These are phyloP conservation scores for Lactarius sp. DNA, from an alignment of 768 basidiomycete genomes.

Conservation along the genomic window DNA sequence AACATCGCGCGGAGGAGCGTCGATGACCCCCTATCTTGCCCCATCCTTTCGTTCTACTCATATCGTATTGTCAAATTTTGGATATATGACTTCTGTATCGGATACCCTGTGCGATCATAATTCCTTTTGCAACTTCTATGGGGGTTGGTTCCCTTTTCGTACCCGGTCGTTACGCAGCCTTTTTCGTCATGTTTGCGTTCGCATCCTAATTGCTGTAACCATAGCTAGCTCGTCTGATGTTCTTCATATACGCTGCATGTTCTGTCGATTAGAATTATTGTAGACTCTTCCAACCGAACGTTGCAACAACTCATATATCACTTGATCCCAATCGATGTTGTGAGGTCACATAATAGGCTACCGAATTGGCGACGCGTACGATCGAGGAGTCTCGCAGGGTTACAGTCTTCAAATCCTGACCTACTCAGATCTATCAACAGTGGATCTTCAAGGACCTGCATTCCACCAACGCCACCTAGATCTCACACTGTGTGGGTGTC, in stretches of 20 bases:
- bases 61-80: neutral
- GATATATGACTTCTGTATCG: constrained; percentile 16
- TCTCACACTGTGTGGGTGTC: neutral
- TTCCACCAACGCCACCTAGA: neutral
- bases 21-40: constrained; percentile 27
- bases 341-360: neutral
- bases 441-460: neutral
- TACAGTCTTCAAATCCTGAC: neutral
- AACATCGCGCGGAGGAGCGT: constrained; percentile 37
- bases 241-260: constrained; percentile 16
- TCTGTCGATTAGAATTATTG: constrained; percentile 13
- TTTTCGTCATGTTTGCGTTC: constrained; percentile 1
- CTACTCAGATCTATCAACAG: neutral
- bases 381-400: neutral
- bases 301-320: constrained; percentile 8
- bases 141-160: constrained; percentile 1
- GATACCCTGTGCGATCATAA: constrained; percentile 19
- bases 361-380: neutral
- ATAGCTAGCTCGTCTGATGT: constrained; percentile 22
- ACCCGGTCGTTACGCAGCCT: constrained; percentile 7
- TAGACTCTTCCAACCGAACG: constrained; percentile 9
- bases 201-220: constrained; percentile 18
- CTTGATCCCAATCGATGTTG: constrained; percentile 10
- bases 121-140: neutral
- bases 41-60: constrained; percentile 3